Conservation (phyloP, 768 basidiomycete genomes). For the Suillus cothurnatus region DNA sequence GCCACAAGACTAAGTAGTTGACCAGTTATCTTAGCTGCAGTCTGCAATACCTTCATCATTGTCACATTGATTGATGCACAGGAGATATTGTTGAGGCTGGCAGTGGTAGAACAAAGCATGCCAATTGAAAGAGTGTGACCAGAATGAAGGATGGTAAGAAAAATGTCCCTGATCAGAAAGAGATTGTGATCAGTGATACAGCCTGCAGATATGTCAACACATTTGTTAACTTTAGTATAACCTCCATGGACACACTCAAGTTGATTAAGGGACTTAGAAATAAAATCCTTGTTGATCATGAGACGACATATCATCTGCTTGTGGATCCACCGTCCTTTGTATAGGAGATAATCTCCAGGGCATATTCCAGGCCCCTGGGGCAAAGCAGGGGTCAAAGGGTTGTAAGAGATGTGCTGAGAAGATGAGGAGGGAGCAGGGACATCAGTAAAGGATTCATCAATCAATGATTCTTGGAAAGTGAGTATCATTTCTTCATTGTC, state of each 20-base stretch:
- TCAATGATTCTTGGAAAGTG: not conserved
- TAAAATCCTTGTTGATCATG: slow-evolving; percentile 1
- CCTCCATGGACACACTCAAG: not conserved
- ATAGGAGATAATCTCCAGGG: not conserved
- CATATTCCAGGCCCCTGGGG: not conserved
- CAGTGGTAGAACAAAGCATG: no score
- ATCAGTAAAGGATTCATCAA: not conserved
- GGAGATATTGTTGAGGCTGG: no score
- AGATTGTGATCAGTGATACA: no score
- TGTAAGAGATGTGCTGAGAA: not conserved
- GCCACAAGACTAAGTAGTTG: not conserved
- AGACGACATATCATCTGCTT: slow-evolving; percentile 1
- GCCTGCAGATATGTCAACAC: no score
- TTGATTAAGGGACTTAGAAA: not conserved
- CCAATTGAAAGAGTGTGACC: no score
- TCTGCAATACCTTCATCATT: no score
- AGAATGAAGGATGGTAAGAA: no score
- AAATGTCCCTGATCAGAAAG: no score
- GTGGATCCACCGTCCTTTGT: slow-evolving; percentile 4
- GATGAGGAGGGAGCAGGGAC: no score
- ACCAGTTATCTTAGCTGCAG: not conserved
- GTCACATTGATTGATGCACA: no score
- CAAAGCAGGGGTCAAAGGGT: not conserved
- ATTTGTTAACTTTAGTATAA: not conserved
- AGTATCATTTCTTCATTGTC: not conserved